These are phyloP conservation scores for Bretziella fagacearum DNA, from an alignment of 2,329 filamentous ascomycete species.

Conservation along the genomic window DNA sequence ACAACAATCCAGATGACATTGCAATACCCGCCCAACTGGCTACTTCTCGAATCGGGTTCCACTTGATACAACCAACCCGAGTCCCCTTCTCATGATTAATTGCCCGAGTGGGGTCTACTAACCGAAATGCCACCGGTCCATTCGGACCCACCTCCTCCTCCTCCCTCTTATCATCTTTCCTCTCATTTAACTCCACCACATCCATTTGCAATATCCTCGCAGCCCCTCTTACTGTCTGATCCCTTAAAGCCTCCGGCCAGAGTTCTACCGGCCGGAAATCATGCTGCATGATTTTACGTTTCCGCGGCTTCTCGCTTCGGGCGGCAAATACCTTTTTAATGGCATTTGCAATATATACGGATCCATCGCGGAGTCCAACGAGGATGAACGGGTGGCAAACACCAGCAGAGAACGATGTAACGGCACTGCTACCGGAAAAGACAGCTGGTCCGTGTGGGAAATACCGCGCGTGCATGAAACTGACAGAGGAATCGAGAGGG, in stretches of 20 bases:
- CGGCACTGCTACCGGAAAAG: slow-evolving; percentile 32
- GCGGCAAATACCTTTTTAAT: slow-evolving; percentile 27
- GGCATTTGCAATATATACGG: slow-evolving; percentile 32
- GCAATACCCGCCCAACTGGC: slow-evolving; percentile 51
- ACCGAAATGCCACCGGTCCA: slow-evolving; percentile 18
- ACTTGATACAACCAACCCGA: slow-evolving; percentile 43
- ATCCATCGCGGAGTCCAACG: slow-evolving; percentile 36
- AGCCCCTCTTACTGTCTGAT: slow-evolving; percentile 24
- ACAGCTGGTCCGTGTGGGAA: slow-evolving; percentile 37
- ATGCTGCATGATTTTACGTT: slow-evolving; percentile 34
- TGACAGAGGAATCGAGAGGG: slow-evolving; percentile 34
- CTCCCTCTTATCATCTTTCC: slow-evolving; percentile 18
- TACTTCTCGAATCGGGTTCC: slow-evolving; percentile 51
- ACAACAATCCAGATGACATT: slow-evolving; percentile 48
- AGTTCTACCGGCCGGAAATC: slow-evolving; percentile 27
- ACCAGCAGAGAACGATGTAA: slow-evolving; percentile 34
- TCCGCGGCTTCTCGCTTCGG: slow-evolving; percentile 24
- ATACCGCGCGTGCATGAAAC: slow-evolving; percentile 35
- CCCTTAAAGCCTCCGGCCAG: background rate
- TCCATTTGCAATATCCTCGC: slow-evolving; percentile 37
- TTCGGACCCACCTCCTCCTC: slow-evolving; percentile 14
- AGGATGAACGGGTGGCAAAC: slow-evolving; percentile 36
- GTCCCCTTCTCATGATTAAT: slow-evolving; percentile 45
- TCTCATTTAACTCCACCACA: slow-evolving; percentile 29
- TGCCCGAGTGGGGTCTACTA: slow-evolving; percentile 24